Evolutionary conservation across 805 yeast genomes (phyloP).

Genomic region (Candida germanica): DNA sequence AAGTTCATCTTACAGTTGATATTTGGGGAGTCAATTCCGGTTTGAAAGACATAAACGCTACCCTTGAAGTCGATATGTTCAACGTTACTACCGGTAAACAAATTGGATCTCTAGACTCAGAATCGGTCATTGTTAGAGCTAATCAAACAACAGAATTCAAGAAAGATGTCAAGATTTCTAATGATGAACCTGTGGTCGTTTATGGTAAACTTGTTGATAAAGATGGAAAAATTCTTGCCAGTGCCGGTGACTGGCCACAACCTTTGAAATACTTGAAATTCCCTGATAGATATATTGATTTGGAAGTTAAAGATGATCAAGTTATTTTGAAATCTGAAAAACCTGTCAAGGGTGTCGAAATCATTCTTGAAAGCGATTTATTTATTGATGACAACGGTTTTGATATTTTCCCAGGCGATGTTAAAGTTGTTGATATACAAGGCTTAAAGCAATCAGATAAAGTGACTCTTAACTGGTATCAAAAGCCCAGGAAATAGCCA

Average conservation of each 20-base stretch:
- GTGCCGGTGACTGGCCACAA: conserved; percentile 50
- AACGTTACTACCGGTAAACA: conserved; percentile 30
- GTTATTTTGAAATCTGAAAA: conserved; percentile 26
- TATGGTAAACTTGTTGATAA: conserved; percentile 14
- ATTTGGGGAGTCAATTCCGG: conserved; percentile 42
- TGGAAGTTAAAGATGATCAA: conserved; percentile 21
- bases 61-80: conserved; percentile 25
- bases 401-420: conserved; percentile 43
- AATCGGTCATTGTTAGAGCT: conserved; percentile 15
- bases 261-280: conserved; percentile 40
- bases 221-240: conserved; percentile 21
- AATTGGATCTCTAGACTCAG: conserved; percentile 10
- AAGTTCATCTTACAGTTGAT: conserved; percentile 25
- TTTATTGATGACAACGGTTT: conserved; percentile 44
- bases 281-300: conserved; percentile 21
- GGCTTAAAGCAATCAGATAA: conserved; percentile 16
- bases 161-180: conserved; percentile 14
- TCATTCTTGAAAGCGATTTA: conserved; percentile 20
- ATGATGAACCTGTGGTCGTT: conserved; percentile 16
- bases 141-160: conserved; percentile 32
- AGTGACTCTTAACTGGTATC: conserved; percentile 19
- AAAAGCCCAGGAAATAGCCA: conserved; percentile 5
- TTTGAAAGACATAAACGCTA: conserved; percentile 16
- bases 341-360: conserved; percentile 46
- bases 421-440: conserved; percentile 13